A percentile compares a stretch with the other conserved stretches of the same genome.
Conservation (phyloP, 1,139 yeast species). For the Scheffersomyces stambukii region DNA sequence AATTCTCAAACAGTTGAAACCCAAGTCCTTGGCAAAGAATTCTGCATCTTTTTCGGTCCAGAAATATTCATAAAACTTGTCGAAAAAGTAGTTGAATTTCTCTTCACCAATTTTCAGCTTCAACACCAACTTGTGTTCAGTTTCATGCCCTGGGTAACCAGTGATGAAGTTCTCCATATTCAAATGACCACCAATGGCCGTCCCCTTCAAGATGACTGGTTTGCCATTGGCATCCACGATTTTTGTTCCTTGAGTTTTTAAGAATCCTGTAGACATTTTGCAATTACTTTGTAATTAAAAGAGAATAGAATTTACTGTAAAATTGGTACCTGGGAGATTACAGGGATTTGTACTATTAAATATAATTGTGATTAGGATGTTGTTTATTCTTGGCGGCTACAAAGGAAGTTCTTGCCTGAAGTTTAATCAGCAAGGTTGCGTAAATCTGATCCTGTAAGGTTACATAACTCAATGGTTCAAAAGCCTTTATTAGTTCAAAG, state of each 20-base stretch:
- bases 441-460: too few species aligned
- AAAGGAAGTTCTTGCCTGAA: too few species aligned
- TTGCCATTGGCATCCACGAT: conserved; percentile 33
- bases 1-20: conserved; percentile 40
- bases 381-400: too few species aligned
- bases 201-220: conserved; percentile 32
- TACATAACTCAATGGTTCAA: too few species aligned
- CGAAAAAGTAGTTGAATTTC: conserved; percentile 41
- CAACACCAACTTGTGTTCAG: conserved; percentile 39
- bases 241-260: conserved; percentile 25
- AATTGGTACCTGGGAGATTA: too few species aligned
- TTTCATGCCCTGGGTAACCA: conserved; percentile 47
- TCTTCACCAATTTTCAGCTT: conserved; percentile 33
- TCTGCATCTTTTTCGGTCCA: conserved; percentile 44
- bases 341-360: too few species aligned
- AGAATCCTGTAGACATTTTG: conserved; percentile 10
- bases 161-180: conserved; percentile 51
- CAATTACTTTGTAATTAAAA: too few species aligned
- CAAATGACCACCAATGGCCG: conserved; percentile 44
- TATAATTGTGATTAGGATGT: too few species aligned
- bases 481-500: too few species aligned
- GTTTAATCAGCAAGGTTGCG: too few species aligned
- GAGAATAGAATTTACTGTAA: too few species aligned
- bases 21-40: conserved; percentile 32
- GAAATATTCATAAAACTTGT: conserved; percentile 43